Evolutionary conservation across 2,329 filamentous ascomycete genomes (phyloP), one percentile per base, ranked within the genome.

Genomic region (Fusarium piperis): DNA sequence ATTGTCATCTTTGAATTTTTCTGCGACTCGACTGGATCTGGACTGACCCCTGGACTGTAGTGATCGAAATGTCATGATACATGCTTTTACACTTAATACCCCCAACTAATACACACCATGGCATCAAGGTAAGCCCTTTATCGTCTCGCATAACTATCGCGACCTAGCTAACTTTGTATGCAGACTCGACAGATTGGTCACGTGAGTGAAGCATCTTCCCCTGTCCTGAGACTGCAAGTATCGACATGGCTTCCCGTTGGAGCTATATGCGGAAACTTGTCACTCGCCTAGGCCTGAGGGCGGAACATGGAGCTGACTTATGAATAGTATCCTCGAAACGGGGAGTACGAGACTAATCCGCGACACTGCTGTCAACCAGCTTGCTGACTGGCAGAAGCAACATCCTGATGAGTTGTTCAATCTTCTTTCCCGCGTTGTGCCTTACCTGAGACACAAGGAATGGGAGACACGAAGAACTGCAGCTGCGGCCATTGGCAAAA

Each of bases 331-430:
- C 80, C 91, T 99, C 77, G 96, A 99, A 87, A 98, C 96, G 64
- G 96, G 96, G 76, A 98, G 95, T 84, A 99, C 96, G 67, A 92
- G 93, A 79, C 87, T 99, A 74, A 98, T 99, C 79, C 92, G 97
- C 75, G 97, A 98, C 79, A 99, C 96, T 70, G 97, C 96, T 70
- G 96, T 97, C 69, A 94, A 97, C 79, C 96, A 99, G 83, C 88
- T 99, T 71, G 96, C 95, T 69, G 96, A 99, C 83, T 96, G 97
- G 82, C 97, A 99, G 83, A 98, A 98, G 80, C 93, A 96, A 81
- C 96, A 98, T 77, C 96, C 96, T 0, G 95, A 99, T 83, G 97
- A 99, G 81, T 86, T 99, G 1, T 98, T 98, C 83, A 98, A 98
- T 79, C 88, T 99, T 8, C 88, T 99, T 13, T 95, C 94, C 32